phyloP scores from a whole-genome alignment of 805 yeast species.

The Cyberlindnera maclurae region DNA sequence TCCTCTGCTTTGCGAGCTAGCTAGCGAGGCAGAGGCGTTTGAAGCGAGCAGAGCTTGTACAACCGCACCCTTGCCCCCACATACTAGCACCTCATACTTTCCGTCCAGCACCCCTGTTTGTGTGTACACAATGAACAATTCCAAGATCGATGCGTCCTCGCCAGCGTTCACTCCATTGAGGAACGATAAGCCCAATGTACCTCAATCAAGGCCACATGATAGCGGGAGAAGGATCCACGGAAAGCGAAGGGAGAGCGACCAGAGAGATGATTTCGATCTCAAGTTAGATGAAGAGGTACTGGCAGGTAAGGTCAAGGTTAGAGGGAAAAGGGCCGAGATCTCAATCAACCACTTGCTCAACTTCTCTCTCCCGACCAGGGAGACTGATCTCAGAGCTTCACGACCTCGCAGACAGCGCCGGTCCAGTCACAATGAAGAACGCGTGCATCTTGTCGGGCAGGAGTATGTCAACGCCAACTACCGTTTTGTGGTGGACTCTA shows the following conservation, averaged over 20 bases:
- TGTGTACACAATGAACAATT: background rate
- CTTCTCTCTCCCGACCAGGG: conserved; percentile 40
- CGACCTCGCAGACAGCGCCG: conserved; percentile 19
- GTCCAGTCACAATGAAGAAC: conserved; percentile 23
- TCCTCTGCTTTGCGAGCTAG: too few species aligned
- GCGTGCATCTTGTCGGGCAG: conserved; percentile 52
- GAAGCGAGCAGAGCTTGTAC: background rate
- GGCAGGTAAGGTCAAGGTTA: conserved; percentile 1
- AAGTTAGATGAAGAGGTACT: conserved; percentile 4
- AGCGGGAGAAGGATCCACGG: background rate
- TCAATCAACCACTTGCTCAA: conserved; percentile 63
- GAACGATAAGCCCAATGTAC: conserved; percentile 23
- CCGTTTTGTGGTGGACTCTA: conserved; percentile 69
- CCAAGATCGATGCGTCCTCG: background rate
- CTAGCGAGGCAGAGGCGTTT: too few species aligned
- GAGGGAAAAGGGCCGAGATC: conserved; percentile 39
- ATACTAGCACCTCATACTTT: too few species aligned
- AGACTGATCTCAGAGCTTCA: conserved; percentile 1
- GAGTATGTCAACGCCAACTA: conserved; percentile 77
- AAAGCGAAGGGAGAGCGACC: background rate
- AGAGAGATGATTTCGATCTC: background rate
- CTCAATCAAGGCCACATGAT: conserved; percentile 17
- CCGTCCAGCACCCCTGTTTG: too few species aligned
- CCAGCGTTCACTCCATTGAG: conserved; percentile 11
- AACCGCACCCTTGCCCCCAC: background rate